Conservation (phyloP, 208 protist genomes). For the Blastocrithidia nonstop region DNA sequence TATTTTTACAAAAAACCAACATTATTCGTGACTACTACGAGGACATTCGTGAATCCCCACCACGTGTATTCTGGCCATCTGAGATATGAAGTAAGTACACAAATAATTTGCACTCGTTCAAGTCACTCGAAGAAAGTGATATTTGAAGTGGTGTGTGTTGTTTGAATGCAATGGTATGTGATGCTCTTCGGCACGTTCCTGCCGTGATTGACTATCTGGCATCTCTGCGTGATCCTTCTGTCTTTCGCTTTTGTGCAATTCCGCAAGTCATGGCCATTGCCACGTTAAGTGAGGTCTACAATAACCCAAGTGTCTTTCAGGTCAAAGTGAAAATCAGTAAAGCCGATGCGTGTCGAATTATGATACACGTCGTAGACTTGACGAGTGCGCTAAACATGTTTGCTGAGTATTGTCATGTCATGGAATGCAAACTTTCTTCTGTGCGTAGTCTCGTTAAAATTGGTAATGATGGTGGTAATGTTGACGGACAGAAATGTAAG, state of each 20-base stretch:
- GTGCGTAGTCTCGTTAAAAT: too few species aligned
- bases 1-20: conserved; percentile 97
- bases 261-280: conserved; percentile 95
- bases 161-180: conserved; percentile 89
- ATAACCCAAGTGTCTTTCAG: conserved; percentile 88
- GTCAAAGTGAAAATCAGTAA: conserved; percentile 89
- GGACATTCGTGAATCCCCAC: conserved; percentile 81
- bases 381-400: conserved; percentile 19
- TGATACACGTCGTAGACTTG: conserved; percentile 25
- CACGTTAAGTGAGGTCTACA: conserved; percentile 87
- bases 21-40: conserved; percentile 96
- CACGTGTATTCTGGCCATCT: conserved; percentile 90
- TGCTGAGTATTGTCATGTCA: conserved; percentile 14
- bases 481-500: conserved; percentile 12
- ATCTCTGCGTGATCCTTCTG: conserved; percentile 43
- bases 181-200: conserved; percentile 86
- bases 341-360: conserved; percentile 41
- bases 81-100: conserved; percentile 78
- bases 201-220: conserved; percentile 81
- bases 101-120: conserved; percentile 46
- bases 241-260: conserved; percentile 94
- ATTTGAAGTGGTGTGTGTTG: conserved; percentile 64
- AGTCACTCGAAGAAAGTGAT: conserved; percentile 9
- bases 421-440: too few species aligned
- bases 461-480: too few species aligned